Percentiles rank a stretch among this genome's conserved stretches.
phyloP scores from a whole-genome alignment of 2,329 filamentous ascomycete genomes.

The Teratosphaeria pseudoeucalypti region DNA sequence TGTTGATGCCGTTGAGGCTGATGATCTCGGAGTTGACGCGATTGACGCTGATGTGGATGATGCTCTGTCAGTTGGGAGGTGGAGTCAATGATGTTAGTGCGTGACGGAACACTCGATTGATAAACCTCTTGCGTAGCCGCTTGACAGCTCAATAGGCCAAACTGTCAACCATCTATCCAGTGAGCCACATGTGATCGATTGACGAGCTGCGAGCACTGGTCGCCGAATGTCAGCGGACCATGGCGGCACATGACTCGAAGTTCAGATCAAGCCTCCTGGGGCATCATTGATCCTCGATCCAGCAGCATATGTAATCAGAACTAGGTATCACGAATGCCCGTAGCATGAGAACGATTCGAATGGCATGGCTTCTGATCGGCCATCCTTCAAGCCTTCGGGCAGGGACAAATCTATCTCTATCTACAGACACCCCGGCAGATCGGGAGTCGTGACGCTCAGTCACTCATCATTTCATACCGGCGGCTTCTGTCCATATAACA shows the following conservation, averaged over 20 bases:
- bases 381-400: too few relatives aligned
- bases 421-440: background rate
- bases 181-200: background rate
- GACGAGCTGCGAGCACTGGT: background rate
- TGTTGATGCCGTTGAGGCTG: background rate
- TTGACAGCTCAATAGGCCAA: too few relatives aligned
- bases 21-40: background rate
- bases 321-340: too few relatives aligned
- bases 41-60: background rate
- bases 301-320: background rate
- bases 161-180: too few relatives aligned
- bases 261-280: background rate
- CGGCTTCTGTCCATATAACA: constrained; percentile 18
- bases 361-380: too few relatives aligned
- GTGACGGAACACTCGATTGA: too few relatives aligned
- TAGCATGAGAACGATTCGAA: too few relatives aligned
- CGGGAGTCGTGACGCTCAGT: background rate
- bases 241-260: background rate
- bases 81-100: too few relatives aligned
- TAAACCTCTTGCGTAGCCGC: too few relatives aligned
- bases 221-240: too few relatives aligned
- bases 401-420: background rate
- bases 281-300: background rate
- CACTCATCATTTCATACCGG: background rate
- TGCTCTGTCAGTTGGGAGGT: too few relatives aligned